Conservation (phyloP, 23 red algal species). For the Pyropia yezoensis region DNA sequence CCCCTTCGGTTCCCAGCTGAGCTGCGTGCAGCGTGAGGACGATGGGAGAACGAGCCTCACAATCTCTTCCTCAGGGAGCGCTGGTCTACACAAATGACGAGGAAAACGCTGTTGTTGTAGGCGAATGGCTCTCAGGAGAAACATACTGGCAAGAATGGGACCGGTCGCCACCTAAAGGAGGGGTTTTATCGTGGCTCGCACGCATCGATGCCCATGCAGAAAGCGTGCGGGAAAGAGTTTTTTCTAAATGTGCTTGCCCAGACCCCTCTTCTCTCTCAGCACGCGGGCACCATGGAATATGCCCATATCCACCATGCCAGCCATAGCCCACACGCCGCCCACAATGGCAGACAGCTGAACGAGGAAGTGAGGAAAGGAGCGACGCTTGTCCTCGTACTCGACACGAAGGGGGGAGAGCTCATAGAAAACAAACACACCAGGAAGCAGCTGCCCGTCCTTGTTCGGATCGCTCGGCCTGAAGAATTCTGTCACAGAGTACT, state of each 20-base stretch:
- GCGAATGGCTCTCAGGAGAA: too few species aligned
- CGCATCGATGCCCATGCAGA: too few species aligned
- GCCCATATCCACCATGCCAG: constrained; percentile 45
- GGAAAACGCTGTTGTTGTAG: too few species aligned
- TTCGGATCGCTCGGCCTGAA: constrained; percentile 30
- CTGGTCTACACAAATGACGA: too few species aligned
- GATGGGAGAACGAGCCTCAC: too few species aligned
- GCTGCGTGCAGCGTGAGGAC: too few species aligned
- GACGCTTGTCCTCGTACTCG: constrained; percentile 33
- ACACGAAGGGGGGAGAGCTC: constrained; percentile 77
- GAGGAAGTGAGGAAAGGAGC: constrained; percentile 77
- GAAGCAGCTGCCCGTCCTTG: constrained; percentile 34
- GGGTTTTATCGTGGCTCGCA: too few species aligned
- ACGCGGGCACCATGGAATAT: neutral
- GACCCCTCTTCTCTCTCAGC: constrained; percentile 17
- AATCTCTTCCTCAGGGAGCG: too few species aligned
- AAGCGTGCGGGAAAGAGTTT: too few species aligned
- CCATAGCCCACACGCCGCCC: constrained; percentile 80
- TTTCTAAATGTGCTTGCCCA: constrained; percentile 10
- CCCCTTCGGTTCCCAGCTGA: too few species aligned
- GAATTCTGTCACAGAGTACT: constrained; percentile 58
- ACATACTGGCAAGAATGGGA: too few species aligned
- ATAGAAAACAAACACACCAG: constrained; percentile 84
- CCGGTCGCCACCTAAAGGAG: too few species aligned
- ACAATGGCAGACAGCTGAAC: constrained; percentile 96